Evolutionary conservation across 2,329 filamentous ascomycete species (phyloP).

Genomic region (Apiospora aurea): DNA sequence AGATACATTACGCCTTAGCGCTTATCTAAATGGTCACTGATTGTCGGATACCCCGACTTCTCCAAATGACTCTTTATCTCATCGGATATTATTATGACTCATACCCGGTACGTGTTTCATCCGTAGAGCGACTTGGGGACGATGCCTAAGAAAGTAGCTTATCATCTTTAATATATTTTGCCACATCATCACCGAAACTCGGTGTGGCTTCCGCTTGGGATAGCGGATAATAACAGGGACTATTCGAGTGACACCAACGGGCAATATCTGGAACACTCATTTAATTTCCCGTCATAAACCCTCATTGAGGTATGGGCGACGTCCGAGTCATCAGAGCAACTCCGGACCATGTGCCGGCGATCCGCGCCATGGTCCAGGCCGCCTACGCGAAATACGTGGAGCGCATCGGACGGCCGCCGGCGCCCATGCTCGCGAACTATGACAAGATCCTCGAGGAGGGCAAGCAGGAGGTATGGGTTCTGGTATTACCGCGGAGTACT

Average conservation of each 20-base stretch:
- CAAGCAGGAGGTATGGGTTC: conserved; percentile 5
- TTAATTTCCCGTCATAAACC: neutral
- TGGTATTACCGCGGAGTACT: neutral
- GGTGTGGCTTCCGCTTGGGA: too few species aligned
- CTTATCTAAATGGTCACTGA: too few species aligned
- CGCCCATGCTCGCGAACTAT: conserved; percentile 47
- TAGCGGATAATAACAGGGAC: too few species aligned
- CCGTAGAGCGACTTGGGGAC: too few species aligned
- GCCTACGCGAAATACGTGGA: conserved; percentile 26
- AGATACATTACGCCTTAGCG: too few species aligned
- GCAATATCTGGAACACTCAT: neutral
- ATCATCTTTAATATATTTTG: too few species aligned
- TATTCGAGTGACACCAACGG: neutral
- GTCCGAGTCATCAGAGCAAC: conserved; percentile 7
- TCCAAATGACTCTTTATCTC: neutral
- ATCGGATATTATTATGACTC: neutral
- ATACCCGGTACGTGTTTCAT: neutral
- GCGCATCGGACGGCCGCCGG: conserved; percentile 40
- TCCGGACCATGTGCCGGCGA: neutral
- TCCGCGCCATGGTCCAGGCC: conserved; percentile 23
- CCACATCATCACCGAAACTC: neutral
- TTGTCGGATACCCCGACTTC: neutral
- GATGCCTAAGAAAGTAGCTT: too few species aligned
- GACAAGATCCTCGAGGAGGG: conserved; percentile 34
- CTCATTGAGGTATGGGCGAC: neutral